These are phyloP conservation scores for Leccinum ochraceum DNA, from an alignment of 768 basidiomycete genomes.

Conservation along the genomic window DNA sequence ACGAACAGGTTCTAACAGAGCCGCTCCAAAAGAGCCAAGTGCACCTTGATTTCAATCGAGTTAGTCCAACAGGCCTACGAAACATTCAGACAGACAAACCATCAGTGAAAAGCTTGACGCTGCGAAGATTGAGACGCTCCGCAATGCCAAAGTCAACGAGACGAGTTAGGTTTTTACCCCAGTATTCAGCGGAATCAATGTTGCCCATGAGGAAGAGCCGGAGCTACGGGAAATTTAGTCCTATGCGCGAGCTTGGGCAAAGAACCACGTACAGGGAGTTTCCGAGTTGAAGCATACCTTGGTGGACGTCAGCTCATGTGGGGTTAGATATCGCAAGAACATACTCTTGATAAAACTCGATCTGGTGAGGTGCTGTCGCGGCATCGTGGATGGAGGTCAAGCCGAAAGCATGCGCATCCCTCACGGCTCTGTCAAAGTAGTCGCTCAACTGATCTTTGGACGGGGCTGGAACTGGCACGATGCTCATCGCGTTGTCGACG, in stretches of 20 bases:
- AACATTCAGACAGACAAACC: slow-evolving; percentile 40
- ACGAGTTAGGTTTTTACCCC: slow-evolving; percentile 62
- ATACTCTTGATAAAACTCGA: slow-evolving; percentile 68
- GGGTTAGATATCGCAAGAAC: slow-evolving; percentile 18
- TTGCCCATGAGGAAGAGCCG: slow-evolving; percentile 65
- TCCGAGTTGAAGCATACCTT: slow-evolving; percentile 69
- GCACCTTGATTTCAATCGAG: slow-evolving; percentile 53
- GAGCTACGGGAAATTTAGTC: slow-evolving; percentile 38
- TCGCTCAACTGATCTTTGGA: slow-evolving; percentile 52
- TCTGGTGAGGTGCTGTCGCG: slow-evolving; percentile 44
- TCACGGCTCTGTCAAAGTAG: slow-evolving; percentile 66
- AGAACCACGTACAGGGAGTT: slow-evolving; percentile 58
- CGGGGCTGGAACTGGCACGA: slow-evolving; percentile 69
- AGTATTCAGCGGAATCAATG: slow-evolving; percentile 56
- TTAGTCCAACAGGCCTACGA: slow-evolving; percentile 2
- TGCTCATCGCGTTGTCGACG: slow-evolving; percentile 83
- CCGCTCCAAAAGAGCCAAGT: slow-evolving; percentile 91
- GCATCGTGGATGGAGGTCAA: slow-evolving; percentile 91
- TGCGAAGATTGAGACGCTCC: slow-evolving; percentile 55
- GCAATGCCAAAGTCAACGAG: slow-evolving; percentile 59
- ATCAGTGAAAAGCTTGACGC: slow-evolving; percentile 77
- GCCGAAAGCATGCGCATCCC: slow-evolving; percentile 74
- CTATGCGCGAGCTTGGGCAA: not conserved
- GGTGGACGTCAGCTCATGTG: slow-evolving; percentile 4
- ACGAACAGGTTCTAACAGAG: slow-evolving; percentile 65